Evolutionary conservation across 129 eudicot species (phyloP).

Genomic region (Escallonia rubra): DNA sequence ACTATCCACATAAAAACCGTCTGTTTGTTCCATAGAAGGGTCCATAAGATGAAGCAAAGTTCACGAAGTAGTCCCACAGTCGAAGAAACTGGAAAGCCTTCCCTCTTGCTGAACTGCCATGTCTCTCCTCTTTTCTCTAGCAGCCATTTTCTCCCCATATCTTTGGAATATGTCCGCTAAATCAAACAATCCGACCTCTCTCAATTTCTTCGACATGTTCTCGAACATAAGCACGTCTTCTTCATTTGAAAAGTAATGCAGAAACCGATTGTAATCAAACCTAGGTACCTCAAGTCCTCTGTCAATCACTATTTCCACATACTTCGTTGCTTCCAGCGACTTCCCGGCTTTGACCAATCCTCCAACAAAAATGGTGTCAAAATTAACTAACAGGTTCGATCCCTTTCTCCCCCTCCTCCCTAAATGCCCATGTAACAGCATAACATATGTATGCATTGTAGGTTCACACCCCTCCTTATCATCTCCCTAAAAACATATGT

Average conservation of each 20-base stretch:
- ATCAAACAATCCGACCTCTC: slow-evolving; percentile 89
- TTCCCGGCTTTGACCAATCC: slow-evolving; percentile 83
- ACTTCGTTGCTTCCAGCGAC: slow-evolving; percentile 67
- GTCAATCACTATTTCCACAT: slow-evolving; percentile 58
- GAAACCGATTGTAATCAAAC: slow-evolving; percentile 77
- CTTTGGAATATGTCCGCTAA: slow-evolving; percentile 71
- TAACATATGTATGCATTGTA: slow-evolving; percentile 85
- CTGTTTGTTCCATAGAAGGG: too few species aligned
- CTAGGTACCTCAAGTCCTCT: slow-evolving; percentile 78
- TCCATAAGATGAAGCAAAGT: too few species aligned
- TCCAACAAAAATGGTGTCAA: slow-evolving; percentile 82
- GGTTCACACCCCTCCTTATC: slow-evolving; percentile 90
- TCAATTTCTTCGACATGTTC: slow-evolving; percentile 60
- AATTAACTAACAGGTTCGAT: slow-evolving; percentile 69
- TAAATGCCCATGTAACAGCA: slow-evolving; percentile 87
- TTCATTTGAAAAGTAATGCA: slow-evolving; percentile 79
- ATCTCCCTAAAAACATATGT: slow-evolving; percentile 87
- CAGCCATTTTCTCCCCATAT: slow-evolving; percentile 85
- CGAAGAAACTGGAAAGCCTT: too few species aligned
- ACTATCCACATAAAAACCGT: too few species aligned
- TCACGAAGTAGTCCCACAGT: too few species aligned
- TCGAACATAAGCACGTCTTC: slow-evolving; percentile 86
- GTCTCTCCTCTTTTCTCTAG: slow-evolving; percentile 69
- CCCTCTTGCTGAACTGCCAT: slow-evolving; percentile 14
- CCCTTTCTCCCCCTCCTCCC: slow-evolving; percentile 88